phyloP scores from a whole-genome alignment of 257 asterid genomes.

The Euphrasia confusa region DNA sequence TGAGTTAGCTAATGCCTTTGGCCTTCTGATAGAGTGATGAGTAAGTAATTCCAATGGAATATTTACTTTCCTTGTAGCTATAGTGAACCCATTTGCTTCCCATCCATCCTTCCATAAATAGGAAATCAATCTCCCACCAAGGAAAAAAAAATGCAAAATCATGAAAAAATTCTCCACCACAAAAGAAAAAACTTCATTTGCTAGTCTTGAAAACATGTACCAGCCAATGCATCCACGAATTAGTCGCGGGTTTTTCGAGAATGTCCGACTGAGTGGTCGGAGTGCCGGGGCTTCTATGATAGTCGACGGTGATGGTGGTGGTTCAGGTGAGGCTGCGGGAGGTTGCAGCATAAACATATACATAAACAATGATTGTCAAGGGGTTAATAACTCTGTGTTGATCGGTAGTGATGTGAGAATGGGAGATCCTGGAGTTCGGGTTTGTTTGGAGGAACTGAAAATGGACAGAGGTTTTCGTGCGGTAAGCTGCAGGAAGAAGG shows the following conservation, averaged over 20 bases:
- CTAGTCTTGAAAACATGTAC: constrained; percentile 13
- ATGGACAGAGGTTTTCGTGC: constrained; percentile 48
- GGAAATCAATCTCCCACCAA: constrained; percentile 3
- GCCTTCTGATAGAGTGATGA: constrained; percentile 35
- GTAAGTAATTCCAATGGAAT: constrained; percentile 63
- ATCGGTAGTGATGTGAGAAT: constrained; percentile 57
- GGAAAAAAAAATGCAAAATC: constrained; percentile 15
- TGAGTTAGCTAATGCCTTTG: not conserved
- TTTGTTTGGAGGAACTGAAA: constrained; percentile 44
- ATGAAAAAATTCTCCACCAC: constrained; percentile 36
- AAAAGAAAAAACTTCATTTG: constrained; percentile 21
- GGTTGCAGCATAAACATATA: constrained; percentile 69
- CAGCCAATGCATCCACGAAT: constrained; percentile 14
- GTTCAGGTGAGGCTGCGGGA: constrained; percentile 35
- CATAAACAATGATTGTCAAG: constrained; percentile 64
- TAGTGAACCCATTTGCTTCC: constrained; percentile 26
- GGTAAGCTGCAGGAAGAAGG: constrained; percentile 27
- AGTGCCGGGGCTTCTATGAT: constrained; percentile 45
- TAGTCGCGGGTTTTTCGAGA: constrained; percentile 32
- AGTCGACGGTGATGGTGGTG: constrained; percentile 4
- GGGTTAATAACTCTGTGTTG: constrained; percentile 68
- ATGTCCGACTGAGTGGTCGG: constrained; percentile 33
- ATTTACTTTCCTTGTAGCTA: constrained; percentile 52
- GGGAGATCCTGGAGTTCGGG: constrained; percentile 62
- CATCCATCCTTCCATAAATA: not conserved